A percentile compares a stretch with the other conserved stretches of the same genome.
phyloP scores from a whole-genome alignment of 2,329 filamentous ascomycete genomes.

The Neoarthrinium moseri region DNA sequence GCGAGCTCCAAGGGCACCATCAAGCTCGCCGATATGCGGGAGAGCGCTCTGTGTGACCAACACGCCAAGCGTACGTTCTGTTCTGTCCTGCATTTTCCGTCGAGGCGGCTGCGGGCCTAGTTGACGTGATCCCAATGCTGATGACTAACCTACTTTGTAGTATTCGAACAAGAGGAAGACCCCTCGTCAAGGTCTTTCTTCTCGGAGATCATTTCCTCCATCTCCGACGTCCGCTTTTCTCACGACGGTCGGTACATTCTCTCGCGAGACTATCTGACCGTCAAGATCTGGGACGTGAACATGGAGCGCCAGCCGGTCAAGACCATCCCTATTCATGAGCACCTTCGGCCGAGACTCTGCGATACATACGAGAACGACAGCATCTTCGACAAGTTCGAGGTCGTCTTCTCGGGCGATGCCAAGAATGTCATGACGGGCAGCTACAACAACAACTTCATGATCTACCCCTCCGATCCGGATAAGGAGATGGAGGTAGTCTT shows the following conservation, averaged over 20 bases:
- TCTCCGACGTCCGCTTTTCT: slow-evolving; percentile 97
- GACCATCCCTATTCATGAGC: slow-evolving; percentile 98
- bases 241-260: slow-evolving; percentile 95
- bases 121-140: background rate
- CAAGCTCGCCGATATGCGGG: slow-evolving; percentile 97
- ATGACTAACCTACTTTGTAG: slow-evolving; percentile 44
- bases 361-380: slow-evolving; percentile 99
- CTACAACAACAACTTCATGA: slow-evolving; percentile 99
- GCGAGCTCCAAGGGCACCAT: slow-evolving; percentile 98
- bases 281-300: slow-evolving; percentile 99
- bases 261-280: slow-evolving; percentile 94
- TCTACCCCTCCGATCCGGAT: slow-evolving; percentile 93
- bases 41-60: slow-evolving; percentile 92
- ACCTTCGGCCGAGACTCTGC: slow-evolving; percentile 88
- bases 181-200: slow-evolving; percentile 97
- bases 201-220: slow-evolving; percentile 98
- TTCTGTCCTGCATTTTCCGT: slow-evolving; percentile 1
- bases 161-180: slow-evolving; percentile 99
- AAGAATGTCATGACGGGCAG: slow-evolving; percentile 99
- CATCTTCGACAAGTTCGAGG: slow-evolving; percentile 99
- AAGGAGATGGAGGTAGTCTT: slow-evolving; percentile 97
- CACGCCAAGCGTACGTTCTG: slow-evolving; percentile 89
- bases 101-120: background rate
- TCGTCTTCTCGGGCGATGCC: slow-evolving; percentile 95
- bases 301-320: slow-evolving; percentile 98